Evolutionary conservation across 2,329 filamentous ascomycete genomes (phyloP), one percentile per base, ranked within the genome.

Genomic region (Pseudocercospora eumusae): DNA sequence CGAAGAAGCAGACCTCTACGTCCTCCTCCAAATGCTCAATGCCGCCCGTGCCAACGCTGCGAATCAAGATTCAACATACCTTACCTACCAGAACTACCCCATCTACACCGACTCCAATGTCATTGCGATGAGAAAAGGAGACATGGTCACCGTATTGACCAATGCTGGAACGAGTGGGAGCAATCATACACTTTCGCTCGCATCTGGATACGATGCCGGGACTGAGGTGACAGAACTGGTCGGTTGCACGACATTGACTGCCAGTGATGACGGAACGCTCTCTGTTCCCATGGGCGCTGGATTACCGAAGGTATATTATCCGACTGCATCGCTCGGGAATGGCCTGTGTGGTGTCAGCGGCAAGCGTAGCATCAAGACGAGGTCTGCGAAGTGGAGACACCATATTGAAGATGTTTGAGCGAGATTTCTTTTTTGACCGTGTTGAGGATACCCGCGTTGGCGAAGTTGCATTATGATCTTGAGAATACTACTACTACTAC

Each of bases 111-210:
- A 80, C 67, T 69, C 64, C 56, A 71, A 75, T 64, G 77, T 72
- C 18, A 71, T 84, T n/a, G 80, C 74, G 18, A 75, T 83, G 69
- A 75, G 77, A 60, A 83, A 83, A 68, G 81, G 79, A n/a, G 67
- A 78, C 59, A 69, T 81, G 45, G 67, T 83, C 52, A 74, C 70
- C 1, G 70, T 78, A 6, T 61, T 77, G 1, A 72, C 69, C 56
- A 75, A 75, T 63, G 60, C 62, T 2, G 75, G 75, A 28, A 63
- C 67, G 2, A 60, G 60, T 15, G 72, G 69, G 20, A 57, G 57
- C 6, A 56, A 59, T 13, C 70, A 72, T 25, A 74, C 70, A 1
- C 65, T 74, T n/a, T 59, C 57, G 3, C 61, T 77, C 25, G 65
- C 65, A n/a, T 68, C 67, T 4, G 70, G 70, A 21, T 77, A 69